phyloP scores from a whole-genome alignment of 371 early-diverging fungal species.

The Entomophthora muscae region DNA sequence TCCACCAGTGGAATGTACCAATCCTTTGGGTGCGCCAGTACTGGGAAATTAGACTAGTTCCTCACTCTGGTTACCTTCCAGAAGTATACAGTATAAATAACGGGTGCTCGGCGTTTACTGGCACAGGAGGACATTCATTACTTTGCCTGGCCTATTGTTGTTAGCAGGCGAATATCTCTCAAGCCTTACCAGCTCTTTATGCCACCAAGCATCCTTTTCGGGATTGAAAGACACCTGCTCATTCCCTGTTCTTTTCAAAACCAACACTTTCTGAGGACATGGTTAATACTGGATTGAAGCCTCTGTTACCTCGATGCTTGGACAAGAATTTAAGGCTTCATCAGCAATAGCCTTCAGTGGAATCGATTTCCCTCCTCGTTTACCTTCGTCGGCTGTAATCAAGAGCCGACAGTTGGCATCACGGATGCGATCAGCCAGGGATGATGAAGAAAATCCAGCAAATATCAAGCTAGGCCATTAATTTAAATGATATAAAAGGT shows the following conservation, averaged over 20 bases:
- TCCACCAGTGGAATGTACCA: constrained; percentile 84
- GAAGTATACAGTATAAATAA: constrained; percentile 94
- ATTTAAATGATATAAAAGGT: background rate
- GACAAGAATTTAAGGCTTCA: constrained; percentile 55
- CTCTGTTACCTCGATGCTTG: constrained; percentile 30
- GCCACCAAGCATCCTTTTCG: constrained; percentile 76
- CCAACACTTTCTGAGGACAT: constrained; percentile 39
- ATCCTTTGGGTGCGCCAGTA: constrained; percentile 90
- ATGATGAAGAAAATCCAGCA: constrained; percentile 80
- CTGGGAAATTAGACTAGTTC: constrained; percentile 15
- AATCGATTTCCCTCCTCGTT: constrained; percentile 78
- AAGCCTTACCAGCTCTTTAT: constrained; percentile 45
- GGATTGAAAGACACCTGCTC: constrained; percentile 43
- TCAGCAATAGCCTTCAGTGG: constrained; percentile 81
- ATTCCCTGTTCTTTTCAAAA: constrained; percentile 73
- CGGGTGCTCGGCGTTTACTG: constrained; percentile 84
- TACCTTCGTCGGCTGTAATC: constrained; percentile 70
- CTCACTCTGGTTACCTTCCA: constrained; percentile 20
- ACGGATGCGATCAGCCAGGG: constrained; percentile 63
- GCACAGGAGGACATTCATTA: constrained; percentile 59
- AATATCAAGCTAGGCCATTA: constrained; percentile 53
- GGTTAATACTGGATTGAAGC: background rate
- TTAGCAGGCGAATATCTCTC: background rate
- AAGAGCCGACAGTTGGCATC: constrained; percentile 62
- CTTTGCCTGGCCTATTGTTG: constrained; percentile 20